Evolutionary conservation across 1,284 basidiomycete species (phyloP).

Genomic region (Tilletia horrida): DNA sequence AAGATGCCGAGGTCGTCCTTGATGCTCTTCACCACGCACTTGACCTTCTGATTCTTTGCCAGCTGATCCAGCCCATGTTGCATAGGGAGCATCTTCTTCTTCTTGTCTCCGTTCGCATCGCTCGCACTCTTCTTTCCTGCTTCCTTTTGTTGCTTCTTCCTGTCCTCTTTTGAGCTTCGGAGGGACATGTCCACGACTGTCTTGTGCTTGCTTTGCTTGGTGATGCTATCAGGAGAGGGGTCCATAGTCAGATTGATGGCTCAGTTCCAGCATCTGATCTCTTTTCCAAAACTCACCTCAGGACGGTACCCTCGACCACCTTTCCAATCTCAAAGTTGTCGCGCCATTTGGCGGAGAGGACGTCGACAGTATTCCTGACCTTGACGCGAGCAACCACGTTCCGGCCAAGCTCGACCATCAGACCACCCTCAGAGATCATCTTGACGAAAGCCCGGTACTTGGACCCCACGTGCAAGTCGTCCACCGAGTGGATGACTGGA

Average conservation of each 20-base stretch:
- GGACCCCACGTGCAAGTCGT: slow-evolving; percentile 68
- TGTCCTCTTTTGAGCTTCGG: slow-evolving; percentile 55
- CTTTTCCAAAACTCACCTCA: slow-evolving; percentile 61
- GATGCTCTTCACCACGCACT: slow-evolving; percentile 50
- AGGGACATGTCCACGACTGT: slow-evolving; percentile 86
- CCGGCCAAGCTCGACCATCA: slow-evolving; percentile 85
- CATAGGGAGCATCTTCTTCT: slow-evolving; percentile 18
- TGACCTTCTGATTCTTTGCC: slow-evolving; percentile 54
- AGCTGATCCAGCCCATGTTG: slow-evolving; percentile 33
- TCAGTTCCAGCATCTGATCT: no score
- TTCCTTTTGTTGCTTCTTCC: slow-evolving; percentile 38
- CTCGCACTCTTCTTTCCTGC: slow-evolving; percentile 30
- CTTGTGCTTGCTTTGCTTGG: slow-evolving; percentile 58
- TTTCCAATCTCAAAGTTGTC: slow-evolving; percentile 74
- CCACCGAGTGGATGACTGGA: slow-evolving; percentile 56
- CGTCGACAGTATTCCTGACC: slow-evolving; percentile 72
- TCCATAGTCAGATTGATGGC: no score
- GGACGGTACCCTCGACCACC: slow-evolving; percentile 78
- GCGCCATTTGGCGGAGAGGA: slow-evolving; percentile 95
- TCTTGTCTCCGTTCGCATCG: slow-evolving; percentile 60
- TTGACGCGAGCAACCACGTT: slow-evolving; percentile 83
- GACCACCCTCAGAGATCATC: slow-evolving; percentile 75
- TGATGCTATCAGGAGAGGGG: slow-evolving; percentile 23
- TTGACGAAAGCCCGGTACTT: slow-evolving; percentile 81
- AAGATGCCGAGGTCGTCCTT: slow-evolving; percentile 88